These are phyloP conservation scores for Zea mays DNA, from an alignment of 176 grass and related monocot species.

Conservation along the genomic window DNA sequence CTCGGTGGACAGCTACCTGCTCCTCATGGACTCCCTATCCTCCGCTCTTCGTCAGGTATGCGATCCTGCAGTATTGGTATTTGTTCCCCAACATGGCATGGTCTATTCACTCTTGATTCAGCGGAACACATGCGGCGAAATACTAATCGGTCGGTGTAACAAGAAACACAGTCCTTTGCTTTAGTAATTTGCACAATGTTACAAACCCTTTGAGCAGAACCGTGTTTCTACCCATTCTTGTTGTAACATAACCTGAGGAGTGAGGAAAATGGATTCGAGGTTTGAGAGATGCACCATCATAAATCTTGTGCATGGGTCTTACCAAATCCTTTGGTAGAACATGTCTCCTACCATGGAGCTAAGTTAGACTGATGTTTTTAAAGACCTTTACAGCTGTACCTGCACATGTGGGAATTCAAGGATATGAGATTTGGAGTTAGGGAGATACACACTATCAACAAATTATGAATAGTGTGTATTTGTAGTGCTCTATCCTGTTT, in stretches of 20 bases:
- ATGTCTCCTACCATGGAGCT: not conserved
- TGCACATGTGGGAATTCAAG: not conserved
- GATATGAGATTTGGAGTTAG: no score
- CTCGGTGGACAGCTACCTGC: slow-evolving; percentile 49
- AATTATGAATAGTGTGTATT: not conserved
- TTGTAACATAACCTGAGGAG: not conserved
- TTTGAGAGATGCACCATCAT: not conserved
- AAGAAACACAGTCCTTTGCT: not conserved
- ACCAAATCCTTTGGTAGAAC: slow-evolving; percentile 9
- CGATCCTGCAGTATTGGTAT: not conserved
- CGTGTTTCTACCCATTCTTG: not conserved
- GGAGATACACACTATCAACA: no score
- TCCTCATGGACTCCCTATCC: slow-evolving; percentile 51
- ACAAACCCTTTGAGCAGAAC: not conserved
- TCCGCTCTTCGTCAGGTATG: slow-evolving; percentile 52
- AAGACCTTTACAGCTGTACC: not conserved
- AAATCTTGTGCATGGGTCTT: not conserved
- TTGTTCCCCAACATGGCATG: not conserved
- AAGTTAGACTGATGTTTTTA: not conserved
- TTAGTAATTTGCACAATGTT: not conserved
- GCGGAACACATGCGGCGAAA: not conserved
- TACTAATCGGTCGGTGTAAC: not conserved
- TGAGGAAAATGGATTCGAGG: not conserved
- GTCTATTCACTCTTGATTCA: not conserved
- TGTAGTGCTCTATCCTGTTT: not conserved